Evolutionary conservation across 768 basidiomycete species (phyloP).

Genomic region (Tephrocybe rancida): DNA sequence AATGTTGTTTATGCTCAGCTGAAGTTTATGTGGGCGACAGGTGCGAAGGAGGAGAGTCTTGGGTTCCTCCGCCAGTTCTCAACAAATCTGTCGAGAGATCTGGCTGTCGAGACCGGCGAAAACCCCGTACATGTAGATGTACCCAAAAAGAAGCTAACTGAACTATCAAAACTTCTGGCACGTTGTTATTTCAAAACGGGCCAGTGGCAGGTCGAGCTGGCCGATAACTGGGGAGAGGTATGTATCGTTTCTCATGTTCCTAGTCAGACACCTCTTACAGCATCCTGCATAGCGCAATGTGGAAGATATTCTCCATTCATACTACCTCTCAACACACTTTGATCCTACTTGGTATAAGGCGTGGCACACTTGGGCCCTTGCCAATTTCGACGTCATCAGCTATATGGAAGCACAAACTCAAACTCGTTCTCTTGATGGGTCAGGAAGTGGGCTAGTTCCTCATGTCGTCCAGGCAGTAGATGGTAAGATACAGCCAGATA

Average conservation of each 20-base stretch:
- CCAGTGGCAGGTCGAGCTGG: constrained; percentile 87
- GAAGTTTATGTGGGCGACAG: constrained; percentile 94
- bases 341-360: constrained; percentile 99
- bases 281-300: constrained; percentile 65
- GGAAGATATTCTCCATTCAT: constrained; percentile 82
- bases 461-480: constrained; percentile 94
- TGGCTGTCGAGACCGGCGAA: constrained; percentile 62
- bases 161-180: constrained; percentile 86
- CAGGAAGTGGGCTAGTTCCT: constrained; percentile 64
- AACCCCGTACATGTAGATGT: constrained; percentile 51
- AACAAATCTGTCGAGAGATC: constrained; percentile 69
- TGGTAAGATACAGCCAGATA: constrained; percentile 46
- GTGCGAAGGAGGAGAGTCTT: constrained; percentile 77
- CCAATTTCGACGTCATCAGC: constrained; percentile 92
- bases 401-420: constrained; percentile 73
- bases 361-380: constrained; percentile 98
- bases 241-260: constrained; percentile 27
- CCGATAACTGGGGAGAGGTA: constrained; percentile 80
- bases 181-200: constrained; percentile 97
- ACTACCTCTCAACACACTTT: constrained; percentile 85
- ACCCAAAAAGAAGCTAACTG: constrained; percentile 58
- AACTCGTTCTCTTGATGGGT: constrained; percentile 56
- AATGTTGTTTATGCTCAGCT: constrained; percentile 96
- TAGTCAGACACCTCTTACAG: constrained; percentile 5
- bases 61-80: constrained; percentile 84